phyloP scores from a whole-genome alignment of 2,329 filamentous ascomycete genomes.

The Penicillium sp. region DNA sequence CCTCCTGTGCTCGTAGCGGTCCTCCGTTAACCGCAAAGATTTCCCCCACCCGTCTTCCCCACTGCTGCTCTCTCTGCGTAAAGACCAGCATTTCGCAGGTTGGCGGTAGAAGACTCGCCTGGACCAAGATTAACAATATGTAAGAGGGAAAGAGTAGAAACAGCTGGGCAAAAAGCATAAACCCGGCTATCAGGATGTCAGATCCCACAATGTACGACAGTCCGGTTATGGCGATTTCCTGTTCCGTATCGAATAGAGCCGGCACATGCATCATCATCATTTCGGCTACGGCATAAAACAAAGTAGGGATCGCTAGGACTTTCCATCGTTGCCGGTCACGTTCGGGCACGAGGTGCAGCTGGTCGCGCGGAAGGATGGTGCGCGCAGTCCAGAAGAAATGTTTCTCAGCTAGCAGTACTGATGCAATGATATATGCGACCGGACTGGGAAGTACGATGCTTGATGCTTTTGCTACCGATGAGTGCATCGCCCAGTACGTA shows the following conservation, averaged over 20 bases:
- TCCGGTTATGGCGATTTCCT: not conserved
- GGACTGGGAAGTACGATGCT: not conserved
- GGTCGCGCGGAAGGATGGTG: not conserved
- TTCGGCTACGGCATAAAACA: not conserved
- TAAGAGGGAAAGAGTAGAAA: not conserved
- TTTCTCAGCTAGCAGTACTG: not conserved
- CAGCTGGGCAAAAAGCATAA: not conserved
- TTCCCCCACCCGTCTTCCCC: not conserved
- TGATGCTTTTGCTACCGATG: not conserved
- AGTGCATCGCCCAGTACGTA: not conserved
- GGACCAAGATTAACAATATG: not conserved
- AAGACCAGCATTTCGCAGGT: not conserved
- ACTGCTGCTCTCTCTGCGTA: not conserved
- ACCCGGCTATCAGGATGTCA: not conserved
- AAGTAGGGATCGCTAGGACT: not conserved
- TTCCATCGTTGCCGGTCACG: not conserved
- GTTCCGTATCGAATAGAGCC: not conserved
- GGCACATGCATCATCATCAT: not conserved
- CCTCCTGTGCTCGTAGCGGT: not conserved
- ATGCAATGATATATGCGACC: not conserved
- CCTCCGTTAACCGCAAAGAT: not conserved
- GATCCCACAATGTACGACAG: not conserved
- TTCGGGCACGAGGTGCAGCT: not conserved
- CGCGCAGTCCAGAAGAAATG: not conserved
- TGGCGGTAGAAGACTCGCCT: not conserved